Conservation (phyloP, 352 stramenopile species). For the Blastocystis sp. region DNA sequence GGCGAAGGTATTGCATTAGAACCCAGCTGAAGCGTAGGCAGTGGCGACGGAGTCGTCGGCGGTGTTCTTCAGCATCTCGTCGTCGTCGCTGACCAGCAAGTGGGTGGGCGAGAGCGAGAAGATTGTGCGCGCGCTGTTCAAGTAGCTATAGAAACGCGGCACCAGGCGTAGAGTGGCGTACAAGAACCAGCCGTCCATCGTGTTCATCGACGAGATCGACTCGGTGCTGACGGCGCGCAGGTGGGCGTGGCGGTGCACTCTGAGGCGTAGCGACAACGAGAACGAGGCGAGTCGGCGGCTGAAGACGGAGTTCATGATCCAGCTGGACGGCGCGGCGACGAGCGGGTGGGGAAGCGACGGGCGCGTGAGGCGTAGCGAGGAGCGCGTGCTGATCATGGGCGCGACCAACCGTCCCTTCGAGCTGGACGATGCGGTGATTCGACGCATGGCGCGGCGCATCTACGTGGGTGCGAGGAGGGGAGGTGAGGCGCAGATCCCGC, state of each 20-base stretch:
- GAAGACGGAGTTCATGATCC: constrained; percentile 86
- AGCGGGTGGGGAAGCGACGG: constrained; percentile 71
- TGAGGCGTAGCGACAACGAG: constrained; percentile 73
- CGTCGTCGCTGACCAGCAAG: constrained; percentile 82
- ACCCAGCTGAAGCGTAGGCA: constrained; percentile 12
- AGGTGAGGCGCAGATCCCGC: constrained; percentile 29
- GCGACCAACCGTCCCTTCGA: constrained; percentile 75
- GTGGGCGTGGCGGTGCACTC: constrained; percentile 74
- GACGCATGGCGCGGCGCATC: constrained; percentile 81
- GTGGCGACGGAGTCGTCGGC: constrained; percentile 69
- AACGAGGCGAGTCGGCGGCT: constrained; percentile 82
- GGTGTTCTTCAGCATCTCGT: constrained; percentile 77
- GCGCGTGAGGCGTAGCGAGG: constrained; percentile 65
- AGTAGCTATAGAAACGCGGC: constrained; percentile 78
- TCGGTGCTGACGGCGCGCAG: constrained; percentile 76
- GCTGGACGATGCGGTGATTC: constrained; percentile 81
- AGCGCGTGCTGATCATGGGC: constrained; percentile 78
- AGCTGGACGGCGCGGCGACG: constrained; percentile 79
- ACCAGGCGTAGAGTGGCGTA: constrained; percentile 55
- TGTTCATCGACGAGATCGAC: constrained; percentile 86
- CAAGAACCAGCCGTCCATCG: constrained; percentile 75
- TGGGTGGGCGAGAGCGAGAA: constrained; percentile 85
- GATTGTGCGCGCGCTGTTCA: constrained; percentile 81
- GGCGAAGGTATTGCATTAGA: too few species aligned
- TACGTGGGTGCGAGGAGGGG: constrained; percentile 76